Evolutionary conservation across 805 yeast genomes (phyloP).

Genomic region (Jamesozyma jinghongensis): DNA sequence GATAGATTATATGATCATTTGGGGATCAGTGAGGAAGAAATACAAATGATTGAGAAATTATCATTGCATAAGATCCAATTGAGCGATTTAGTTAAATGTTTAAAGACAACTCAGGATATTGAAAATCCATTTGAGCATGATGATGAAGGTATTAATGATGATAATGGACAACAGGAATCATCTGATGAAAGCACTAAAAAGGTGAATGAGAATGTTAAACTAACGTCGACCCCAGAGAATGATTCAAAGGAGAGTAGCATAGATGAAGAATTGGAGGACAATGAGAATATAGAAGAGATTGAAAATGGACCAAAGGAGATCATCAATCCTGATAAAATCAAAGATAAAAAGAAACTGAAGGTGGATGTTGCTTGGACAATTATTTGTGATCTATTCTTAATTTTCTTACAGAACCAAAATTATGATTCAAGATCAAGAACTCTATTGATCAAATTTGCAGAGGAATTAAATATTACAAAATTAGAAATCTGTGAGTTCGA

Average conservation of each 20-base stretch:
- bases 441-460: constrained; percentile 60
- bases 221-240: not conserved
- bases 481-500: constrained; percentile 83
- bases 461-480: constrained; percentile 44
- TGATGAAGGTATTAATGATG: not conserved
- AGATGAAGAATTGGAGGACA: not conserved
- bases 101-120: constrained; percentile 43
- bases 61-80: constrained; percentile 77
- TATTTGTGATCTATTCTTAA: constrained; percentile 79
- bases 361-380: constrained; percentile 90
- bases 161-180: not conserved
- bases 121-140: constrained; percentile 10
- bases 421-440: constrained; percentile 88
- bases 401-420: constrained; percentile 69
- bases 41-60: constrained; percentile 76
- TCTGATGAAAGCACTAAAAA: not conserved
- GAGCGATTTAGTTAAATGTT: constrained; percentile 55
- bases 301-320: constrained; percentile 9
- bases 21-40: constrained; percentile 68
- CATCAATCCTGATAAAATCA: constrained; percentile 28
- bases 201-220: not conserved
- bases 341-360: constrained; percentile 35
- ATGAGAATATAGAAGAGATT: constrained; percentile 4
- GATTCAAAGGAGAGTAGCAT: not conserved
- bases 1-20: constrained; percentile 69